A percentile compares a stretch with the other conserved stretches of the same genome.
Conservation (phyloP, 192 early-diverging fungal species). For the Rhizophagus clarus region DNA sequence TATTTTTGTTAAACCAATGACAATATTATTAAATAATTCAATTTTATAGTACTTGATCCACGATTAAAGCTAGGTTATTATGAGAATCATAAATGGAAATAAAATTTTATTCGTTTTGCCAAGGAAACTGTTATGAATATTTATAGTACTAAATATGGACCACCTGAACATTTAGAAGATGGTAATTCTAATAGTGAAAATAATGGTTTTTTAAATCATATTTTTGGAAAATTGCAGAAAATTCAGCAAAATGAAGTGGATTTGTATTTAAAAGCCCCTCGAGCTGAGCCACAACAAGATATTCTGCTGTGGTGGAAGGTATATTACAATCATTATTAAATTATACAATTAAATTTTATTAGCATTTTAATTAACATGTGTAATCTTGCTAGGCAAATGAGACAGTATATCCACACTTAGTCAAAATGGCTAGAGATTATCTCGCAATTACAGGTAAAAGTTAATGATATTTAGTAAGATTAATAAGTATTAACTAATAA, state of each 20-base stretch:
- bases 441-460: too few species aligned
- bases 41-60: conserved; percentile 9
- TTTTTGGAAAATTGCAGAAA: background rate
- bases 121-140: background rate
- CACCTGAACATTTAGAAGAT: background rate
- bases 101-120: conserved; percentile 1
- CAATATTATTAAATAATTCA: background rate
- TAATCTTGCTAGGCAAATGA: too few species aligned
- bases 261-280: conserved; percentile 1
- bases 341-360: too few species aligned
- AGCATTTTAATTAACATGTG: too few species aligned
- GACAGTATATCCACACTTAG: too few species aligned
- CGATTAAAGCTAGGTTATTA: background rate
- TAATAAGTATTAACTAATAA: too few species aligned
- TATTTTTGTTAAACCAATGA: background rate
- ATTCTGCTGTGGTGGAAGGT: conserved; percentile 4
- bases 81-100: background rate
- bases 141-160: conserved; percentile 7
- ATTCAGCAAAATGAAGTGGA: conserved; percentile 11
- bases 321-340: background rate
- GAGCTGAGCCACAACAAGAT: background rate
- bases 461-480: too few species aligned
- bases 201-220: conserved; percentile 18
- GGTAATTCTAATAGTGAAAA: background rate
- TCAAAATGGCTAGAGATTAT: too few species aligned